Evolutionary conservation across 768 basidiomycete genomes (phyloP).

Genomic region (Suillus fuscotomentosus): DNA sequence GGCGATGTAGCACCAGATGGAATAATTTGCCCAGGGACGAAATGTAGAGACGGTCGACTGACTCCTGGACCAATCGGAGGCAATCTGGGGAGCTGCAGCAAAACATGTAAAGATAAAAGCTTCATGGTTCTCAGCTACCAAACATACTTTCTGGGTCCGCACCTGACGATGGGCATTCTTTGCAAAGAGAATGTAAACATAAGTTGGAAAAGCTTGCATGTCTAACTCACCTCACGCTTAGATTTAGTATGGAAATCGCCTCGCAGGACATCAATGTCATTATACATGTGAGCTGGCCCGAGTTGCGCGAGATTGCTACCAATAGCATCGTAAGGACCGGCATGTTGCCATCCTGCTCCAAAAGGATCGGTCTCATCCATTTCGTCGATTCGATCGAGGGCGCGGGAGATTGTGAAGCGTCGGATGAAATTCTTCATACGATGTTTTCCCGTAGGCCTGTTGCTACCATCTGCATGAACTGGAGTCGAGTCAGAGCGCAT

Average conservation of each 20-base stretch:
- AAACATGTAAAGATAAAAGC: slow-evolving; percentile 10
- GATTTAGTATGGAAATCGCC: slow-evolving; percentile 3
- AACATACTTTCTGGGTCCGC: slow-evolving; percentile 20
- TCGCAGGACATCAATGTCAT: slow-evolving; percentile 5
- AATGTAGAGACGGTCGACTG: slow-evolving; percentile 45
- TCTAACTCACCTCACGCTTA: slow-evolving; percentile 22
- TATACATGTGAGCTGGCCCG: slow-evolving; percentile 8
- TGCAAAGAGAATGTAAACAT: slow-evolving; percentile 7
- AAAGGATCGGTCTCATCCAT: slow-evolving; percentile 74
- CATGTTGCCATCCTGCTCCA: slow-evolving; percentile 63
- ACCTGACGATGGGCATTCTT: slow-evolving; percentile 16
- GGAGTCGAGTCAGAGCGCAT: slow-evolving; percentile 1
- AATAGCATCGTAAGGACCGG: slow-evolving; percentile 73
- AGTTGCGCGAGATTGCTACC: slow-evolving; percentile 20
- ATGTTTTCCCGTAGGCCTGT: slow-evolving; percentile 12
- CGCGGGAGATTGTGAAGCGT: slow-evolving; percentile 22
- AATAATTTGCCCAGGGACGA: slow-evolving; percentile 56
- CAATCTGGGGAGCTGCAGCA: slow-evolving; percentile 11
- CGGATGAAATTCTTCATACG: slow-evolving; percentile 28
- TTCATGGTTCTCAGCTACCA: not conserved
- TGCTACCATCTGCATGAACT: slow-evolving; percentile 6
- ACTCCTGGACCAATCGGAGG: not conserved
- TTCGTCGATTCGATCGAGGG: slow-evolving; percentile 73
- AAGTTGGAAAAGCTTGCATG: slow-evolving; percentile 5
- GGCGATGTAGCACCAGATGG: slow-evolving; percentile 15